Base-by-base conservation (phyloP, 108 stramenopile species). In the Fistulifera solaris region DNA sequence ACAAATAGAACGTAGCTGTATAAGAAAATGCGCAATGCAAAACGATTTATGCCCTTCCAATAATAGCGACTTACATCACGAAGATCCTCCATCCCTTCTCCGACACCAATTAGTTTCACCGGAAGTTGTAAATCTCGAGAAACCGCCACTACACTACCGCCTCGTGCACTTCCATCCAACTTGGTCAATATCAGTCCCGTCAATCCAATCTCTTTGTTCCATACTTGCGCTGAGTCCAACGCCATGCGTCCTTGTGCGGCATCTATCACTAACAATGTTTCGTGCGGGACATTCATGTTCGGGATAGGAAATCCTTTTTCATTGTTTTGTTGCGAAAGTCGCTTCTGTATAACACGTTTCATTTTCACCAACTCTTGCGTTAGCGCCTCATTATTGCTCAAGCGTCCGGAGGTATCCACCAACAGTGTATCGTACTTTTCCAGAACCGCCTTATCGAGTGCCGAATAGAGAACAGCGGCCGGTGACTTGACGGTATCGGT, bases 31-130 rank as follows among this genome's bases (percentile, higher is more conserved):
- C n/a, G n/a, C n/a, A n/a, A n/a, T n/a, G n/a, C n/a, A n/a, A n/a
- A n/a, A n/a, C n/a, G n/a, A n/a, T n/a, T n/a, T n/a, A n/a, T n/a
- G n/a, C n/a, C n/a, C n/a, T n/a, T n/a, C n/a, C n/a, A n/a, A n/a
- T n/a, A n/a, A n/a, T n/a, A n/a, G n/a, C n/a, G 23, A 80, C 86
- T 79, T 74, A 88, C 87, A 73, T 91, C 89, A 47, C 70, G 70
- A 48, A 91, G 63, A 70, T 91, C 89, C 38, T 83, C 76, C 40
- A 91, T 76, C 23, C 80, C 80, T 69, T 97, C 96, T 40, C 96
- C 96, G 19, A 97, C 94, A 23, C 96, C 96, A 26, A 97, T 80
- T 21, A 97, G 71, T 66, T 97, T 97, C n/a, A 97, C 94, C 14
- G 96, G 94, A 25, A 97, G 74, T 53, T 80, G 71, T 31, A 97